Evolutionary conservation across 2,329 filamentous ascomycete genomes (phyloP), one percentile per base, ranked within the genome.

Genomic region (Elsinoe fawcettii): DNA sequence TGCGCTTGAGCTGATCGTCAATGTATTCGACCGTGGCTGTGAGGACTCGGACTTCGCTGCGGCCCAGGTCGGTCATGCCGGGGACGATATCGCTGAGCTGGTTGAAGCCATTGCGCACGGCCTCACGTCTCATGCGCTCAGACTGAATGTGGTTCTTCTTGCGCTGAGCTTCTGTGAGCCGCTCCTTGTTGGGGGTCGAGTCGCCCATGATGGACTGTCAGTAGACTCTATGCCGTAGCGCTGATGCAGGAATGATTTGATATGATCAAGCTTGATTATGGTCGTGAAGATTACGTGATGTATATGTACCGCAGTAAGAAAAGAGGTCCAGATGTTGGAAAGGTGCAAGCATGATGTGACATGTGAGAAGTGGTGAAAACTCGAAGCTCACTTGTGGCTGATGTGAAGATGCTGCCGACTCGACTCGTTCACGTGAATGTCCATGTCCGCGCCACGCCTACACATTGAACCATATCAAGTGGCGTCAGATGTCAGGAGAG

Each of bases 21-120:
- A 77, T 72, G 63, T 69, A 71, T 46, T 71, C 68, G 56, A 78
- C 71, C 1, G 75, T 76, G 22, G 70, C 71, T 61, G 84, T 82
- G 20, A 96, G 77, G n/a, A 96, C 89, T 16, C 90, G 77, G 25
- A 88, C 88, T 70, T 96, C 90, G 62, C 88, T 93, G 46, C 90
- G 83, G 1, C 87, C 90, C 66, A 91, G 87, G 0, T 90, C 90
- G 65, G 88, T 81, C 55, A 95, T 78, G 0, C 88, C 89, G 0
- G 90, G 90, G 1, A 95, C 88, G 30, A 95, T 78, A 55, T 85
- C 81, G 14, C 88, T 88, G 23, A 96, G 79, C 32, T 84, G 81
- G 70, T 95, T 89, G 69, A 95, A 95, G 58, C 87, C 88, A 59
- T 88, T 84, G 47, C 90, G 81, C 63, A 96, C 95, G 12, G 86